phyloP scores from a whole-genome alignment of 2,329 filamentous ascomycete genomes.

The Aspergillus ustus region DNA sequence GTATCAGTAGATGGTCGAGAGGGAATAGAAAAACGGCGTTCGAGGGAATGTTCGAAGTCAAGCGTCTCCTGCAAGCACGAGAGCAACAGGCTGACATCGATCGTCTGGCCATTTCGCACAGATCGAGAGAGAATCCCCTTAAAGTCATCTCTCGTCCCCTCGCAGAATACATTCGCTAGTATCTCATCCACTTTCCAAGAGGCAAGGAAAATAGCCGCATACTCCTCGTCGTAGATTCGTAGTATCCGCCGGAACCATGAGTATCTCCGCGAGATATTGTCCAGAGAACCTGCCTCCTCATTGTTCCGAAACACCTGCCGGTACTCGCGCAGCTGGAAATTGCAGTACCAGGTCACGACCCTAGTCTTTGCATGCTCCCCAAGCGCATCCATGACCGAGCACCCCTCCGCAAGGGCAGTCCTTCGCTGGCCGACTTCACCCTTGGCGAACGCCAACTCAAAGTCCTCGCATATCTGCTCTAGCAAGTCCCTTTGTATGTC shows the following conservation, averaged over 20 bases:
- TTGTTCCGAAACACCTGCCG: slow-evolving; percentile 93
- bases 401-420: slow-evolving; percentile 79
- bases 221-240: slow-evolving; percentile 94
- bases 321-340: slow-evolving; percentile 94
- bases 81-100: slow-evolving; percentile 88
- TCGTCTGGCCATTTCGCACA: slow-evolving; percentile 77
- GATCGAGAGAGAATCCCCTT: slow-evolving; percentile 88
- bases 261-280: slow-evolving; percentile 94
- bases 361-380: slow-evolving; percentile 83
- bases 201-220: slow-evolving; percentile 81
- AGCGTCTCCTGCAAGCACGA: slow-evolving; percentile 93
- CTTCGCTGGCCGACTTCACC: slow-evolving; percentile 74
- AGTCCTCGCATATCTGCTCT: slow-evolving; percentile 99
- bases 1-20: slow-evolving; percentile 87
- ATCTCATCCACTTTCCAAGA: slow-evolving; percentile 91
- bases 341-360: slow-evolving; percentile 95
- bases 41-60: slow-evolving; percentile 92
- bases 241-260: slow-evolving; percentile 96
- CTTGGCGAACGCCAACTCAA: slow-evolving; percentile 92
- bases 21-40: slow-evolving; percentile 74
- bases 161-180: slow-evolving; percentile 89
- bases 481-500: slow-evolving; percentile 90
- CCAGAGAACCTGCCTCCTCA: slow-evolving; percentile 92
- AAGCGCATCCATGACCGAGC: slow-evolving; percentile 90
- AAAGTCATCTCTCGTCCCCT: slow-evolving; percentile 93